Evolutionary conservation across 768 basidiomycete genomes (phyloP).

Genomic region (Ramaria sp.): DNA sequence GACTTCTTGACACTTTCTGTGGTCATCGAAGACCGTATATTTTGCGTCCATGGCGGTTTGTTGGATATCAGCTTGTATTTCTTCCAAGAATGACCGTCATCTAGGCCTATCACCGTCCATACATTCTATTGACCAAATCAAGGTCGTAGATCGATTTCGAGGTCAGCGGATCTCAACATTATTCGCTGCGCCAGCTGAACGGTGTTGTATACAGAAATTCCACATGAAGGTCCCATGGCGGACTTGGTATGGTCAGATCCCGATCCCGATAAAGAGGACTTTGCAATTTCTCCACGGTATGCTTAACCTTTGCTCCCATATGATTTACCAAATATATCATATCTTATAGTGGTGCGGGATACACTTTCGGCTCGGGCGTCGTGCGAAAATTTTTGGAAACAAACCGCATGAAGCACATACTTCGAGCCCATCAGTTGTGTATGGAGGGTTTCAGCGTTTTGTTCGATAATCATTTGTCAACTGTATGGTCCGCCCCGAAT

Average conservation of each 20-base stretch:
- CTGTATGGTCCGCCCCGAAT: constrained; percentile 98
- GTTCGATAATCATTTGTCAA: constrained; percentile 90
- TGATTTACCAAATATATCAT: not conserved
- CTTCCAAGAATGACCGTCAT: not conserved
- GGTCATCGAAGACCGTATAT: constrained; percentile 98
- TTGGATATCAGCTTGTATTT: constrained; percentile 9
- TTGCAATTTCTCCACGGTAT: constrained; percentile 95
- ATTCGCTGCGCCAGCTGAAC: constrained; percentile 11
- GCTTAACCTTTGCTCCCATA: constrained; percentile 15
- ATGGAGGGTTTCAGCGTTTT: constrained; percentile 99
- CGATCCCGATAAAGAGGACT: constrained; percentile 98
- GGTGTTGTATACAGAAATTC: constrained; percentile 68
- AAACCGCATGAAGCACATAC: constrained; percentile 94
- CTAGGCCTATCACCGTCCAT: constrained; percentile 93
- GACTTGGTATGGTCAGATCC: constrained; percentile 99
- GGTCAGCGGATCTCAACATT: constrained; percentile 34
- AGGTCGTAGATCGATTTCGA: constrained; percentile 97
- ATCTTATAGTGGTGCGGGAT: constrained; percentile 77
- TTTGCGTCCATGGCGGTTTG: constrained; percentile 95
- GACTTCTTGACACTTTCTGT: constrained; percentile 96
- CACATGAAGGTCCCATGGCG: constrained; percentile 99
- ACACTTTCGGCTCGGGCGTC: constrained; percentile 96
- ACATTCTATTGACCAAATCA: constrained; percentile 99
- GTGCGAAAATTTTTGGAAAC: constrained; percentile 95
- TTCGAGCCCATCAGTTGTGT: constrained; percentile 96